Conservation (phyloP, 805 yeast genomes). For the Teunomyces lycoperdinae region DNA sequence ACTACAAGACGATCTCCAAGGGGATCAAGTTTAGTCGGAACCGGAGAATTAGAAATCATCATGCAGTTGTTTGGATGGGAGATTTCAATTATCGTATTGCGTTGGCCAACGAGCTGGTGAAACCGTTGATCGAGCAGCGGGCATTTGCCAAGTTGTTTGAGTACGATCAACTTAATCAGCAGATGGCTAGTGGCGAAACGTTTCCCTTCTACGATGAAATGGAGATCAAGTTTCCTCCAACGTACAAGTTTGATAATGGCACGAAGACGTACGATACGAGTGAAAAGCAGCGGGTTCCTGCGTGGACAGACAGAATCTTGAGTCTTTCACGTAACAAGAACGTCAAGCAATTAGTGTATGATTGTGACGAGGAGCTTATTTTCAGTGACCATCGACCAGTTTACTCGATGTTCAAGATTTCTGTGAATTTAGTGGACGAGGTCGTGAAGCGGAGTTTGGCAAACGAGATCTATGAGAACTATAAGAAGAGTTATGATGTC, state of each 20-base stretch:
- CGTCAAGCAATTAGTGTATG: slow-evolving; percentile 59
- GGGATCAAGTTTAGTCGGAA: slow-evolving; percentile 64
- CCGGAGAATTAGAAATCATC: slow-evolving; percentile 71
- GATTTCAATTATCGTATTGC: slow-evolving; percentile 85
- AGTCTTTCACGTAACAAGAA: slow-evolving; percentile 54
- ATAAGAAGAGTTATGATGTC: slow-evolving; percentile 46
- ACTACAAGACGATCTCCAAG: slow-evolving; percentile 73
- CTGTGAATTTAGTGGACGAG: slow-evolving; percentile 65
- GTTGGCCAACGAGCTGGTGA: slow-evolving; percentile 70
- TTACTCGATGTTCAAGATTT: slow-evolving; percentile 63
- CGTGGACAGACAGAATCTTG: slow-evolving; percentile 93
- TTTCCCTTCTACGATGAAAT: slow-evolving; percentile 80
- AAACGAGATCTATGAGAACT: slow-evolving; percentile 54
- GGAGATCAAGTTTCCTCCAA: slow-evolving; percentile 76
- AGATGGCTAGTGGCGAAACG: slow-evolving; percentile 69
- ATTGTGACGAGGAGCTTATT: slow-evolving; percentile 50
- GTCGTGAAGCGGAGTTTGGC: slow-evolving; percentile 52
- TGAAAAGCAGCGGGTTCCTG: slow-evolving; percentile 89
- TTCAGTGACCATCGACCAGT: slow-evolving; percentile 94
- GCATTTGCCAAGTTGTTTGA: slow-evolving; percentile 53
- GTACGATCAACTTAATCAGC: slow-evolving; percentile 75
- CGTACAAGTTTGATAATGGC: slow-evolving; percentile 89
- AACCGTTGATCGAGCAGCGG: slow-evolving; percentile 47
- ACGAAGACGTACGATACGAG: slow-evolving; percentile 79
- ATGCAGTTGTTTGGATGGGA: slow-evolving; percentile 89